Conservation (phyloP, 305 asterid species). For the Ilex paraguariensis region DNA sequence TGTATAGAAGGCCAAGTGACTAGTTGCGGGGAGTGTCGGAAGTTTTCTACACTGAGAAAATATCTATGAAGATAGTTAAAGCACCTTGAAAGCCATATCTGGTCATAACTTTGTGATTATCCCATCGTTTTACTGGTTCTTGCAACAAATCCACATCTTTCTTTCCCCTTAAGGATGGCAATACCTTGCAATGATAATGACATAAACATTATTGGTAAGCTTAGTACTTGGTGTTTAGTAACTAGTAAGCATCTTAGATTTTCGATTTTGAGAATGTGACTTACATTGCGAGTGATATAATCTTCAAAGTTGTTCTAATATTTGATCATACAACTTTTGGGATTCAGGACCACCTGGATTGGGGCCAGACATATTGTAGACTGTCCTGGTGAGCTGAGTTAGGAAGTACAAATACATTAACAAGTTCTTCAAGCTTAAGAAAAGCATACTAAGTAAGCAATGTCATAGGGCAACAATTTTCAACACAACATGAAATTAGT, state of each 20-base stretch:
- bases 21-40: conserved; percentile 30
- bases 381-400: conserved; percentile 19
- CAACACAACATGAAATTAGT: too few relatives aligned
- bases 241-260: not conserved
- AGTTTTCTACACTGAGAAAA: conserved; percentile 7
- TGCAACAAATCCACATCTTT: conserved; percentile 15
- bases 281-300: conserved; percentile 34
- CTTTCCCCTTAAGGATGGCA: conserved; percentile 38
- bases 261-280: not conserved
- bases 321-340: conserved; percentile 20
- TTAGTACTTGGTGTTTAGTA: not conserved
- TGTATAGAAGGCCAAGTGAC: conserved; percentile 26
- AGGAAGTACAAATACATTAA: conserved; percentile 8
- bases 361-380: conserved; percentile 14
- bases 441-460: too few relatives aligned
- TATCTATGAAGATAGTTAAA: conserved; percentile 31
- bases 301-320: conserved; percentile 30
- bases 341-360: conserved; percentile 17
- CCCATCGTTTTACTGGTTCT: conserved; percentile 35
- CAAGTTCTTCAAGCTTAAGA: too few relatives aligned
- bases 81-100: conserved; percentile 33
- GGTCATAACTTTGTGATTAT: conserved; percentile 23
- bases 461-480: too few relatives aligned
- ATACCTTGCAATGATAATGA: conserved; percentile 16
- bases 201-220: not conserved